Conservation (phyloP, 192 early-diverging fungal species). For the Coemansia sp. region DNA sequence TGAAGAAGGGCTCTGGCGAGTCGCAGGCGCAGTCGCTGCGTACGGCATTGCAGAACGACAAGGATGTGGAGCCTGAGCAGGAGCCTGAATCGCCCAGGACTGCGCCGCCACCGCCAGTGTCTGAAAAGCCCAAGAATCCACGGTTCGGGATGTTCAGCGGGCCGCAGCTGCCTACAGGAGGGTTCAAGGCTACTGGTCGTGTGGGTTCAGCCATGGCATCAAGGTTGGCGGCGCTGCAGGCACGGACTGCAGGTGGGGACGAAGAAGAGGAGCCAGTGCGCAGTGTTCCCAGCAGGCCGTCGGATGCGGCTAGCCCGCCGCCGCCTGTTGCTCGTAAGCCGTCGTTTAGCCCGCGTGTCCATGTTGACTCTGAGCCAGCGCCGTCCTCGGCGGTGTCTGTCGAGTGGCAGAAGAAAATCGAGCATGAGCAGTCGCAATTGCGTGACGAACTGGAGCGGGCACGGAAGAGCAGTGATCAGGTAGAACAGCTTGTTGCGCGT, state of each 20-base stretch:
- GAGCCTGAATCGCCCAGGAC: constrained; percentile 16
- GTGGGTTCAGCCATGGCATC: constrained; percentile 51
- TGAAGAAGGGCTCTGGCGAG: constrained; percentile 41
- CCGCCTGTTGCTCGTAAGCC: constrained; percentile 30
- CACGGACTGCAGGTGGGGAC: constrained; percentile 27
- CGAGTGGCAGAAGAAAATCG: constrained; percentile 49
- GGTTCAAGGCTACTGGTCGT: constrained; percentile 48
- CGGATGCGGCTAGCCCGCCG: constrained; percentile 6
- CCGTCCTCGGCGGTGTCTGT: constrained; percentile 7
- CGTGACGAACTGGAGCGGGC: constrained; percentile 29
- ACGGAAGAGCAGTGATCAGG: constrained; percentile 17
- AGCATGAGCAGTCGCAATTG: constrained; percentile 38
- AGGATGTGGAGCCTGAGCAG: constrained; percentile 20
- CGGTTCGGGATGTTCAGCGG: constrained; percentile 29
- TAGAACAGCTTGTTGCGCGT: constrained; percentile 23
- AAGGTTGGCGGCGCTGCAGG: constrained; percentile 51
- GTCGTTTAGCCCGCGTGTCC: constrained; percentile 15
- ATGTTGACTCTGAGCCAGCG: neutral
- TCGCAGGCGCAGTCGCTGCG: constrained; percentile 48
- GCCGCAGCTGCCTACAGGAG: constrained; percentile 39
- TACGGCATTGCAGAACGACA: constrained; percentile 42
- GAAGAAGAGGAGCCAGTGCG: constrained; percentile 13
- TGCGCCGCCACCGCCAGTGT: constrained; percentile 15
- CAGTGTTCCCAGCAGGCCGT: neutral
- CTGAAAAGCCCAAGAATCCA: constrained; percentile 40